Evolutionary conservation across 768 basidiomycete species (phyloP).

Genomic region (Lenzites betulinus): DNA sequence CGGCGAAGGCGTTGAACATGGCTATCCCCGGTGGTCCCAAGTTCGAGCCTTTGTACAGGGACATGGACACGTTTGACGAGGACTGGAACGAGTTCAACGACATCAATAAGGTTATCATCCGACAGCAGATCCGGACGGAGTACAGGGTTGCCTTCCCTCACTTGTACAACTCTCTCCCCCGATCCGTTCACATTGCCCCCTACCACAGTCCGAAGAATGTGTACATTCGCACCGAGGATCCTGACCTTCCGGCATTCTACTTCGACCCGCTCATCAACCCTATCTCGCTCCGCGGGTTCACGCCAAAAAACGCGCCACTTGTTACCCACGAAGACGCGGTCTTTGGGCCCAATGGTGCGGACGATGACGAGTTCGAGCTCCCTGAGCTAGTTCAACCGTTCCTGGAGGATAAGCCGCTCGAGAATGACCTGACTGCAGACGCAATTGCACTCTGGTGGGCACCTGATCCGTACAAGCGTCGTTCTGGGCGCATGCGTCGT

Average conservation of each 20-base stretch:
- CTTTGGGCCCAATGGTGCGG: conserved; percentile 84
- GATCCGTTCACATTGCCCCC: conserved; percentile 87
- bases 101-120: conserved; percentile 99
- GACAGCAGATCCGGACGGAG: conserved; percentile 97
- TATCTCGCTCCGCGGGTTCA: conserved; percentile 86
- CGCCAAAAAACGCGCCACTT: conserved; percentile 78
- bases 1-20: conserved; percentile 95
- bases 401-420: conserved; percentile 73
- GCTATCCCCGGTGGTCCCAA: conserved; percentile 98
- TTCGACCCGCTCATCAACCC: conserved; percentile 99
- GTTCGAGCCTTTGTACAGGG: conserved; percentile 95
- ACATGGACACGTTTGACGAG: conserved; percentile 97
- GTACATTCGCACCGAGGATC: conserved; percentile 98
- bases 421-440: conserved; percentile 92
- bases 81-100: conserved; percentile 99
- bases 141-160: conserved; percentile 99
- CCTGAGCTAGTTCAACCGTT: conserved; percentile 80
- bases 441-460: conserved; percentile 99
- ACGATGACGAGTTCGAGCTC: conserved; percentile 87
- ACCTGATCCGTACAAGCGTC: conserved; percentile 91
- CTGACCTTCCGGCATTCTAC: conserved; percentile 99
- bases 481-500: conserved; percentile 89
- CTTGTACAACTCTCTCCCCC: conserved; percentile 96
- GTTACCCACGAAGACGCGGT: conserved; percentile 90
- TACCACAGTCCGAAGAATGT: conserved; percentile 97